phyloP scores from a whole-genome alignment of 2,329 filamentous ascomycete genomes.

The Aspergillus sojae region DNA sequence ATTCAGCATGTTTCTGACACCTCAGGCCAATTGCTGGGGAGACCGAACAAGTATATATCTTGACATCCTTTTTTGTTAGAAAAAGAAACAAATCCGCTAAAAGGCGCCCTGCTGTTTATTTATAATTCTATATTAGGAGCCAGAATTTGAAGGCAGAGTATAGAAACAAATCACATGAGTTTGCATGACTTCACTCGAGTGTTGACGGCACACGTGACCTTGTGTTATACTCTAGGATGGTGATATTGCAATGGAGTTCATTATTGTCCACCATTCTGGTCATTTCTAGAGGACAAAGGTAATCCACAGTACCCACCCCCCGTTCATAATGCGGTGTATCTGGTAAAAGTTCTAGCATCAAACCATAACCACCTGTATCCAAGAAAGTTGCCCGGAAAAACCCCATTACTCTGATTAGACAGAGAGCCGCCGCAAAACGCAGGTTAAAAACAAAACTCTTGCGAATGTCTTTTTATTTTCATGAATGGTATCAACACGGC shows the following conservation, averaged over 20 bases:
- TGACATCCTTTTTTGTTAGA: no score
- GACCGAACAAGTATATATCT: neutral
- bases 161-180: neutral
- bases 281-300: neutral
- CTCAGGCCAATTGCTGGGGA: no score
- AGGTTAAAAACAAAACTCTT: conserved; percentile 11
- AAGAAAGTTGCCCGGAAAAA: neutral
- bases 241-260: neutral
- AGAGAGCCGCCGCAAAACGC: neutral
- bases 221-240: neutral
- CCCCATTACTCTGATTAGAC: neutral
- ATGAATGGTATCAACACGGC: conserved; percentile 45
- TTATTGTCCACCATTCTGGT: neutral
- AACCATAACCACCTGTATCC: neutral
- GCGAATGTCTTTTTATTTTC: conserved; percentile 42
- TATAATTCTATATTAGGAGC: neutral
- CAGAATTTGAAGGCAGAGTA: neutral
- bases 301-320: neutral
- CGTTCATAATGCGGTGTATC: neutral
- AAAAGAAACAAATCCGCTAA: no score
- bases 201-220: neutral
- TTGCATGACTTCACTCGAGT: neutral
- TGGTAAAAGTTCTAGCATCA: neutral
- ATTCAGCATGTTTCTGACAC: no score
- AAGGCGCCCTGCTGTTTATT: no score